Base-by-base conservation (phyloP, 2,329 filamentous ascomycete genomes). In the Trichoderma hamatum region DNA sequence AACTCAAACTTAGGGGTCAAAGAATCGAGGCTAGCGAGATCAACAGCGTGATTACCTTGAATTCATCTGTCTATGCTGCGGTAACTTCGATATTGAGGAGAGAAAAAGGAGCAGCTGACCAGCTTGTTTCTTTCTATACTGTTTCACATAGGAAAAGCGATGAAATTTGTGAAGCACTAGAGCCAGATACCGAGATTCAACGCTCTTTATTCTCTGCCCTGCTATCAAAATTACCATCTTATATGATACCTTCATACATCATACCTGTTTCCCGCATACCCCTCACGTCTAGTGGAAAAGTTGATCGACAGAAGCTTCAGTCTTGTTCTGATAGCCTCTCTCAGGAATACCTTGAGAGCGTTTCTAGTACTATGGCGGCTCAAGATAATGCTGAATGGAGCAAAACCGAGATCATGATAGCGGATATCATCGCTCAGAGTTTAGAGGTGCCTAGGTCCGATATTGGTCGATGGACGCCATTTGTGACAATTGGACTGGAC, bases 1-100 rank as follows among this genome's bases (percentile, higher is more conserved):
- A 96, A 77, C 84, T 96, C 67, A 97, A 96, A 76, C 84, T 97
- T 11, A 86, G 92, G 55, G 93, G 94, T 0, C 91, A 95, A 72
- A 84, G 92, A 55, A 89, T 97, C 49, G 93, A 97, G 76, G 85
- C 94, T 13, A 86, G 87, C 1, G 93, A 96, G 76, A 90, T 97
- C 67, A 91, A 89, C 69, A 85, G 85, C 19, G 81, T 85, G 19
- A 78, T 94, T 14, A 81, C 90, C 0, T 81, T 83, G 14, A 84
- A 83, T 10, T 73, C 75, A 0, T 72, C 81, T 19, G 86, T 91
- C 0, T 76, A 80, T n/a, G 86, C 92, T 68, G 92, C 90, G 61
- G 82, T 87, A 3, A 91, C 89, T 0, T 76, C 94, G 7, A 79
- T 93, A 9, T 75, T 90, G 34, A 80, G 81, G 2, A 78, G 78